Evolutionary conservation across 2,329 filamentous ascomycete species (phyloP), one percentile per base, ranked within the genome.

Genomic region (Fusarium pilosicola): DNA sequence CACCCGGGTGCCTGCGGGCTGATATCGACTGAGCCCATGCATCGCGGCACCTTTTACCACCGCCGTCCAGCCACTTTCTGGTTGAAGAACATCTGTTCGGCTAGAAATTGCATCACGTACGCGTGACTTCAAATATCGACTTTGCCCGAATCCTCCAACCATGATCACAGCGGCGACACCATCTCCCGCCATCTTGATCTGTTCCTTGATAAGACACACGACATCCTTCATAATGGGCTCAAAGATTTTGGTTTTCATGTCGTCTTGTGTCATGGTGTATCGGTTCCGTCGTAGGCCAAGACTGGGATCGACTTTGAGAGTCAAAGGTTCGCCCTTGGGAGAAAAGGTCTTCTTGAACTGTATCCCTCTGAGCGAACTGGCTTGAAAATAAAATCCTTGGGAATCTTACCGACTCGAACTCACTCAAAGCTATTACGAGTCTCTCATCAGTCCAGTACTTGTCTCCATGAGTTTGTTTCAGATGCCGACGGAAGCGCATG

Each of bases 171-270:
- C 81, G 2, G 81, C 75, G 17, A 83, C 76, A 17, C 79, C 77
- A 26, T 76, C 74, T 22, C 79, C 80, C 7, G 80, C 82, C 81
- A 83, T 81, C 18, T 76, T 74, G 34, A 83, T 79, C 60, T 83
- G 82, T 54, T 83, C 85, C 44, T 83, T 81, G 52, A 87, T 82
- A 9, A 85, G 81, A 6, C 82, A 82, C 6, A 83, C 78, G n/a
- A 84, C 80, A 26, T 84, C 79, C 80, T 80, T 88, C 81, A 74
- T 84, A 74, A 83, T 83, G 10, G 82, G 81, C 9, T 81, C 80
- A 62, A 83, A 82, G 18, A 83, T 81, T 88, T 76, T 85, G 87
- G 81, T 92, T 88, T 76, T 94, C 92, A 81, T 95, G 88, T 46
- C 79, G 90, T 92, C 59, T 80, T 89, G 78, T n/a, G 82, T 61